Conservation (phyloP, 495 filamentous ascomycete species). For the Delitschia confertaspora region DNA sequence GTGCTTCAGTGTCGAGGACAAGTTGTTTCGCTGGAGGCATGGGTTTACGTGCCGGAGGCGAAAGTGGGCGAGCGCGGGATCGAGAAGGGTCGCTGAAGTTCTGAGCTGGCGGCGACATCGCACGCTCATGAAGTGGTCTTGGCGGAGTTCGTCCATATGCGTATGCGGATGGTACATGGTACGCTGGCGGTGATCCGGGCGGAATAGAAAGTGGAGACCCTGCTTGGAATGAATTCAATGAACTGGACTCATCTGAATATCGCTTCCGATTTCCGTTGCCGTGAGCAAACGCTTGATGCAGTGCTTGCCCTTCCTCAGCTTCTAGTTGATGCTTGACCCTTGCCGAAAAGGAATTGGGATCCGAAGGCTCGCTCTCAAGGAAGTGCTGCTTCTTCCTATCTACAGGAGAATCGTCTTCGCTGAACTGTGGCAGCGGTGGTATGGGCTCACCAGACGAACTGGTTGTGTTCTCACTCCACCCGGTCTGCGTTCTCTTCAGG, state of each 20-base stretch:
- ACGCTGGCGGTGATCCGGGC: neutral
- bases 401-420: constrained; percentile 19
- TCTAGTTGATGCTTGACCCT: constrained; percentile 62
- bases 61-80: constrained; percentile 15
- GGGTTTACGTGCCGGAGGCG: constrained; percentile 6
- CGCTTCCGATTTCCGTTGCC: constrained; percentile 3
- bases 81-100: constrained; percentile 9
- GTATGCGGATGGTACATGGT: neutral
- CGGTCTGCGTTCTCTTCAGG: constrained; percentile 1
- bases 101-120: neutral
- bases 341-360: constrained; percentile 41
- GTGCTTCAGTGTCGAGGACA: constrained; percentile 16
- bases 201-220: no score
- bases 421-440: constrained; percentile 12
- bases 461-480: neutral
- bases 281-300: constrained; percentile 36
- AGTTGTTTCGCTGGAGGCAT: constrained; percentile 13
- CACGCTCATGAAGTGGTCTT: no score
- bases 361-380: constrained; percentile 17
- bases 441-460: neutral
- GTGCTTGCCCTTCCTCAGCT: constrained; percentile 59
- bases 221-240: constrained; percentile 5
- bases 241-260: constrained; percentile 17
- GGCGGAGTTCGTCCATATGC: constrained; percentile 14
- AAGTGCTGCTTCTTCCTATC: constrained; percentile 16